phyloP scores from a whole-genome alignment of 2,329 filamentous ascomycete species.

The Cordyceps pruinosa region DNA sequence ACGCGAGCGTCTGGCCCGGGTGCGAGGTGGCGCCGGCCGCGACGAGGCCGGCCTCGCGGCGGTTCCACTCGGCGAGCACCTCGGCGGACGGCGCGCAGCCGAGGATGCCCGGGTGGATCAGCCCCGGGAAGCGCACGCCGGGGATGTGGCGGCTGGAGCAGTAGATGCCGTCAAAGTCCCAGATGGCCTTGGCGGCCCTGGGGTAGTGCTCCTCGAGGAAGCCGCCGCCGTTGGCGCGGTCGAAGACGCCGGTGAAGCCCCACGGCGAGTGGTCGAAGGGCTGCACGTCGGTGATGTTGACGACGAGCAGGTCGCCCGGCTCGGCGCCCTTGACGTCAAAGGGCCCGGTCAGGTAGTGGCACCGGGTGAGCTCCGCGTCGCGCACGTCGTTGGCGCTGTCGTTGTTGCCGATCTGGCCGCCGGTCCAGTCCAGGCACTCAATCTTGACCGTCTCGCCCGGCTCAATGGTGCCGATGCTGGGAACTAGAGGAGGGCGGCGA shows the following conservation, averaged over 20 bases:
- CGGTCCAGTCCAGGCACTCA: slow-evolving; percentile 81
- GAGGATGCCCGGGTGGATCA: slow-evolving; percentile 88
- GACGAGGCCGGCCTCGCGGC: slow-evolving; percentile 74
- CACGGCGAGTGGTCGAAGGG: slow-evolving; percentile 79
- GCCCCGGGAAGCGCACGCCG: slow-evolving; percentile 76
- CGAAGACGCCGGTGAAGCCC: slow-evolving; percentile 84
- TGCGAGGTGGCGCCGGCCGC: slow-evolving; percentile 42
- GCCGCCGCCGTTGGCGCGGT: slow-evolving; percentile 74
- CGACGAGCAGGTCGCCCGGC: slow-evolving; percentile 76
- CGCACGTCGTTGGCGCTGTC: slow-evolving; percentile 84
- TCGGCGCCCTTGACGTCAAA: slow-evolving; percentile 81
- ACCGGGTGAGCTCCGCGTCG: slow-evolving; percentile 73
- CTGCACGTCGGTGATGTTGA: slow-evolving; percentile 91
- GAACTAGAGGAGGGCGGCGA: slow-evolving; percentile 47
- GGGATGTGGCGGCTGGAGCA: slow-evolving; percentile 83
- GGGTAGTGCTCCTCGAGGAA: slow-evolving; percentile 86
- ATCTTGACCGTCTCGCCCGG: slow-evolving; percentile 88
- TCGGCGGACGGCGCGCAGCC: slow-evolving; percentile 79
- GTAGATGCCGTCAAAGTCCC: slow-evolving; percentile 54
- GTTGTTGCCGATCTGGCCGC: slow-evolving; percentile 81
- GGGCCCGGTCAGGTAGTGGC: slow-evolving; percentile 85
- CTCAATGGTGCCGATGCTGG: slow-evolving; percentile 63
- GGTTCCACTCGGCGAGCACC: slow-evolving; percentile 76
- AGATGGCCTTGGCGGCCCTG: slow-evolving; percentile 58
- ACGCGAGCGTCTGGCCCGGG: slow-evolving; percentile 64